phyloP scores from a whole-genome alignment of 257 asterid genomes.

The Plantago major region DNA sequence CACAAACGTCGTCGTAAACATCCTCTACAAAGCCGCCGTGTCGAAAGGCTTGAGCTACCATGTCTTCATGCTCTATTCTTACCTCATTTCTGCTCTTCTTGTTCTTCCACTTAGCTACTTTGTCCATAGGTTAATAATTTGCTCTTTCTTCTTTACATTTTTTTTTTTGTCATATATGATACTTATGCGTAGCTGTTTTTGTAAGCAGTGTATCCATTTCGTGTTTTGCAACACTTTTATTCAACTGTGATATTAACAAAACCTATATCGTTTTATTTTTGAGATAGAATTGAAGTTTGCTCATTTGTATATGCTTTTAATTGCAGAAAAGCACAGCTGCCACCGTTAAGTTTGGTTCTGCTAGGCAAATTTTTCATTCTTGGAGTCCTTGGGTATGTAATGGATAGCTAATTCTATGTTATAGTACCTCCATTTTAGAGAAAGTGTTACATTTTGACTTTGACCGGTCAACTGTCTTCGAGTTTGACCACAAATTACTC shows the following conservation, averaged over 20 bases:
- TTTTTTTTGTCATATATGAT: too few species aligned
- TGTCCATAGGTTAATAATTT: slow-evolving; percentile 30
- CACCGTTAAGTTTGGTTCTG: slow-evolving; percentile 21
- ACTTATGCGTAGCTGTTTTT: too few species aligned
- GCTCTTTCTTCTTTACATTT: too few species aligned
- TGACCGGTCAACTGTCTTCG: too few species aligned
- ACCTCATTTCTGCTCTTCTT: slow-evolving; percentile 24
- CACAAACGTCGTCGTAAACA: slow-evolving; percentile 22
- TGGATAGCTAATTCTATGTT: too few species aligned
- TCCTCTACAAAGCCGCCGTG: slow-evolving; percentile 38
- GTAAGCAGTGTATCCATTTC: too few species aligned
- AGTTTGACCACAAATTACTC: too few species aligned
- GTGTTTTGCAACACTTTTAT: neutral
- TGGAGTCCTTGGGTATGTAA: slow-evolving; percentile 33
- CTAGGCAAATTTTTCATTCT: slow-evolving; percentile 32
- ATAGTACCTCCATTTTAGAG: too few species aligned
- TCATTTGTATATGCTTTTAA: neutral
- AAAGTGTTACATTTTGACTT: too few species aligned
- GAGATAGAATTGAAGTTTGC: too few species aligned
- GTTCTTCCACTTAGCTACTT: slow-evolving; percentile 30
- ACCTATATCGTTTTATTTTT: too few species aligned
- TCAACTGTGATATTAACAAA: too few species aligned
- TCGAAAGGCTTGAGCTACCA: slow-evolving; percentile 27
- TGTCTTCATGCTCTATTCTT: slow-evolving; percentile 35
- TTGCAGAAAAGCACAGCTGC: slow-evolving; percentile 27